Evolutionary conservation across 225 moss, liverwort and hornwort species (phyloP), one percentile per base, ranked within the genome.

Genomic region (Physcomitrium patens): DNA sequence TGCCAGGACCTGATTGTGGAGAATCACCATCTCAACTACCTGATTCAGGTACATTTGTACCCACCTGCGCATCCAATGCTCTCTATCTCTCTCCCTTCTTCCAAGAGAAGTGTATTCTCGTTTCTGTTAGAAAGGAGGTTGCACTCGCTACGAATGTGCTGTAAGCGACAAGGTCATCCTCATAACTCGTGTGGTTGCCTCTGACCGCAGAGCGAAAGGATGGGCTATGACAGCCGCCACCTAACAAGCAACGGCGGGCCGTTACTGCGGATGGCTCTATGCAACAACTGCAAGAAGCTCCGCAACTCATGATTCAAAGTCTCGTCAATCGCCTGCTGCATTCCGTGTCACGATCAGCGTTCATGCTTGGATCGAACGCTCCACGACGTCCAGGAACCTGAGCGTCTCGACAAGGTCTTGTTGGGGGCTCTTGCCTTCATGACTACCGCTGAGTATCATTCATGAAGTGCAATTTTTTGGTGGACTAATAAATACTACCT

Each of bases 1-100:
- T 87, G 87, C 77, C 87, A 87, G 75, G 87, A 87, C 50, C 87
- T 87, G 28, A 84, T 87, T 13, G 87, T 87, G 50, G 87, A 87
- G 59, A 87, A 87, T 60, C 87, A 87, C 68, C 87, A 87, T 52
- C 87, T 87, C 74, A 87, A 73, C 75, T 87, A 87, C 71, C 87
- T 87, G 64, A 80, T 87, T 42, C 84, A 87, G 84, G 87, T 84
- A 20, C 5, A 9, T 13, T 9, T 0, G 0, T 20, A 23, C 22
- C 3, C 9, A 15, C 24, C 3, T 52, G 44, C 10, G 3, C 17
- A 16, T 11, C 15, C 23, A 3, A 31, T 28, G n/a, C n/a, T 53
- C 8, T 2, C 4, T 37, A 37, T 7, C 4, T 37, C 31, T 37
- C 5, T 37, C 24, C 24, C 31, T 37, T 37, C 7, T 37, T 37